These are phyloP conservation scores for Rhododendron griersonianum DNA, from an alignment of 148 eudicot species.

Conservation along the genomic window DNA sequence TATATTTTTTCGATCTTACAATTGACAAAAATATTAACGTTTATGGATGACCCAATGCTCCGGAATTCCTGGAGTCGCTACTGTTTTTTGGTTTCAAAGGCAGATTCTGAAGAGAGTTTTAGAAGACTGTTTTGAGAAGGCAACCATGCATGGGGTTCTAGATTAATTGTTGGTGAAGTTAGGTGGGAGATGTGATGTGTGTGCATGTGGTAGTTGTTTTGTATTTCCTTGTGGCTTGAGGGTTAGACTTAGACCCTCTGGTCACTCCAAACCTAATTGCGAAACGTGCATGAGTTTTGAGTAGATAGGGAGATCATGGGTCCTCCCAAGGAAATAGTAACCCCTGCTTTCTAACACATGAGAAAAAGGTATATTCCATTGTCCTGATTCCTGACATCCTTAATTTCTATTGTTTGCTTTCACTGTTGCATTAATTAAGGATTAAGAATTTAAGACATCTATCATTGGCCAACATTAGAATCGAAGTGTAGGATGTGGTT, in stretches of 20 bases:
- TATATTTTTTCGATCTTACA: too few species aligned
- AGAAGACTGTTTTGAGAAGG: too few species aligned
- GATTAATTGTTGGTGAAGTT: background rate
- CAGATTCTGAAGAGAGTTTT: too few species aligned
- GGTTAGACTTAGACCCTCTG: background rate
- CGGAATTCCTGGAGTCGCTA: too few species aligned
- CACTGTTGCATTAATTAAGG: background rate
- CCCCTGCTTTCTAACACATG: background rate
- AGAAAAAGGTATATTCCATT: background rate
- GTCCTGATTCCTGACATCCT: background rate
- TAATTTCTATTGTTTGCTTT: background rate
- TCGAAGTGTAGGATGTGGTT: too few species aligned
- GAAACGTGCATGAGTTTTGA: background rate
- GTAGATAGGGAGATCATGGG: background rate
- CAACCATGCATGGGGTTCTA: background rate
- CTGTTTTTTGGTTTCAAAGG: too few species aligned
- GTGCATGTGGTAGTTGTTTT: background rate
- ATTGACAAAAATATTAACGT: too few species aligned
- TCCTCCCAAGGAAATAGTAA: too few species aligned
- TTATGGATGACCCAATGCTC: too few species aligned
- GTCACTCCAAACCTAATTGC: background rate
- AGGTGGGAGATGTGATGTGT: background rate
- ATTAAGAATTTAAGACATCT: too few species aligned
- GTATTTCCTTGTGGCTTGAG: background rate
- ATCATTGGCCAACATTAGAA: too few species aligned